Evolutionary conservation across 306 rosid genomes (phyloP).

Genomic region (Datisca glomerata): DNA sequence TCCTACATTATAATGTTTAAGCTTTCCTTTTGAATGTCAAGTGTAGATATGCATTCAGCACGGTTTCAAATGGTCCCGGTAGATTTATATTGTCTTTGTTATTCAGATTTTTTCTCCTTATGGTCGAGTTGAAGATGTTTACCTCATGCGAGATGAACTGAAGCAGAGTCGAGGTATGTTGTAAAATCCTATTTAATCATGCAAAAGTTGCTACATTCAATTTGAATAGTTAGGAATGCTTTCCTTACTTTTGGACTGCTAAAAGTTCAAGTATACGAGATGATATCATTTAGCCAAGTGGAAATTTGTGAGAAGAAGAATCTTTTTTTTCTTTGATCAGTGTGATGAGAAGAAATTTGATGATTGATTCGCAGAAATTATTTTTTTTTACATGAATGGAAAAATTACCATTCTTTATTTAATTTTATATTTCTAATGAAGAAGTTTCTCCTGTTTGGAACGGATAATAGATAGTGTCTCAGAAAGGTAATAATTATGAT

Average conservation of each 20-base stretch:
- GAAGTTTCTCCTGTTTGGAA: too few relatives aligned
- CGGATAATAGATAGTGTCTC: too few relatives aligned
- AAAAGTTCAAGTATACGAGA: too few relatives aligned
- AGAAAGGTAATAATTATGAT: background rate
- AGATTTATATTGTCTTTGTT: background rate
- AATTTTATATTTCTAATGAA: too few relatives aligned
- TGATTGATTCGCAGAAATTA: too few relatives aligned
- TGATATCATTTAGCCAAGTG: too few relatives aligned
- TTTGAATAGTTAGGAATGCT: background rate
- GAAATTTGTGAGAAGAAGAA: too few relatives aligned
- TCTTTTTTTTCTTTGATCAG: too few relatives aligned
- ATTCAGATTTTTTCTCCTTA: constrained; percentile 69
- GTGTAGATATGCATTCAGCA: background rate
- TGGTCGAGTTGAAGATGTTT: constrained; percentile 91
- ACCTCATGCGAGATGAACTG: constrained; percentile 91
- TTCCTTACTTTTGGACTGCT: background rate
- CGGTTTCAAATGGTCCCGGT: background rate
- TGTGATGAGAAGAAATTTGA: too few relatives aligned
- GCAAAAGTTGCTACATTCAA: background rate
- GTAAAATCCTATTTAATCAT: constrained; percentile 15
- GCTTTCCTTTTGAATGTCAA: constrained; percentile 8
- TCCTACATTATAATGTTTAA: constrained; percentile 14
- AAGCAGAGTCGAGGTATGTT: constrained; percentile 87
- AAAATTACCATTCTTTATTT: too few relatives aligned
- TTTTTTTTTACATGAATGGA: too few relatives aligned